Evolutionary conservation across 371 early-diverging fungal genomes (phyloP), one percentile per base, ranked within the genome.

Genomic region (Circinella umbellata): DNA sequence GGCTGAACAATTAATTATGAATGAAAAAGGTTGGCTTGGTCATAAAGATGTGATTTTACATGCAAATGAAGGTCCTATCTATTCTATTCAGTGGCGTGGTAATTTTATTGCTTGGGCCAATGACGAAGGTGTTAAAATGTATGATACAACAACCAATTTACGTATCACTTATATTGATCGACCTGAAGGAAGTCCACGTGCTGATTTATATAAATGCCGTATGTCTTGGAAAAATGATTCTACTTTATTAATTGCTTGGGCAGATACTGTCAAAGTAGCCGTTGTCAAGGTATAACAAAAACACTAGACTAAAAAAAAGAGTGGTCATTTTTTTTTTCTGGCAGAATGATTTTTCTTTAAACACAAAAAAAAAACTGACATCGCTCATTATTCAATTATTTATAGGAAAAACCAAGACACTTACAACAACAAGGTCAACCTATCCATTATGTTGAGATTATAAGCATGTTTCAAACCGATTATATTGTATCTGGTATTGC

Each of bases 31-130:
- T 64, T 85, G 79, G 82, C 73, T 80, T 11, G 91, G 92, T 2
- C 84, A 88, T 65, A 86, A 88, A 63, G 92, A 95, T 70, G 85
- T 87, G 14, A 85, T 93, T 0, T 76, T 98, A 55, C 88, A 93
- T 67, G 91, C 92, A 3, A 95, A 95, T 53, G 93, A 95, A 59
- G 98, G 98, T 0, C 93, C 95, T 15, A 92, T 98, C 48, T 92
- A 90, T 70, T 85, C 92, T 4, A 89, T 95, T 62, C 83, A 88
- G 65, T 98, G 99, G 99, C 75, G 89, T 37, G 90, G 86, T 4
- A 83, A 86, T 34, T 87, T 92, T 57, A 91, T 98, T 74, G 97
- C 97, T 0, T 97, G 97, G 96, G 95, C 96, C 0, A 94, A 94
- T 74, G 98, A 98, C 71, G 80, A 87, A 36, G 95, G 96, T 11